Evolutionary conservation across 192 early-diverging fungal species (phyloP).

Genomic region (Diversispora epigaea): DNA sequence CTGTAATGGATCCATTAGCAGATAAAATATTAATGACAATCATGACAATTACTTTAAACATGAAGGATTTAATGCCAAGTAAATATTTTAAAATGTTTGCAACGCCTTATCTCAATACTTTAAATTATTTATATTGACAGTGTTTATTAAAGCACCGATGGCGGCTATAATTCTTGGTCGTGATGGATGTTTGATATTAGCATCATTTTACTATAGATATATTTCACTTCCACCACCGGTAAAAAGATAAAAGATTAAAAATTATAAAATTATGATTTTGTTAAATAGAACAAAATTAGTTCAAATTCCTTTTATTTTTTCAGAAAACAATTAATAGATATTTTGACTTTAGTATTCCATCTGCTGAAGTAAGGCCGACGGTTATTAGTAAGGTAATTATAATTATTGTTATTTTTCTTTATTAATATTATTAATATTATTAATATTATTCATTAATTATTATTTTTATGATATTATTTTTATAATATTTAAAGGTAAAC

Average conservation of each 20-base stretch:
- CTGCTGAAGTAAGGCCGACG: conserved; percentile 88
- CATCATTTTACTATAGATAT: conserved; percentile 83
- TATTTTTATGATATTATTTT: neutral
- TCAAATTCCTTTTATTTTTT: neutral
- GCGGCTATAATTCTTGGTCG: conserved; percentile 82
- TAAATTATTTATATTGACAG: conserved; percentile 24
- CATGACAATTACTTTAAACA: conserved; percentile 74
- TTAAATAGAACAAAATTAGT: conserved; percentile 13
- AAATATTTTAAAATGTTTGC: conserved; percentile 13
- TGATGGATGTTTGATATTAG: conserved; percentile 75
- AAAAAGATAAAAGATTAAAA: conserved; percentile 27
- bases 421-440: neutral
- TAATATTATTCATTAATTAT: neutral
- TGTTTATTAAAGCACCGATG: conserved; percentile 53
- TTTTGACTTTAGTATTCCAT: conserved; percentile 88
- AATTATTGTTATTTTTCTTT: neutral
- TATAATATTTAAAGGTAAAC: conserved; percentile 53
- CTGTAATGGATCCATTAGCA: conserved; percentile 88
- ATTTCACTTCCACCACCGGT: conserved; percentile 82
- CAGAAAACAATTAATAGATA: conserved; percentile 80
- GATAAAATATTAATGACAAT: conserved; percentile 94
- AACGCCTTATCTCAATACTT: neutral
- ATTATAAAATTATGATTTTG: neutral
- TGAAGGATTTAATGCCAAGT: conserved; percentile 73
- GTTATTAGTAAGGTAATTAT: conserved; percentile 71